phyloP scores from a whole-genome alignment of 2,329 filamentous ascomycete genomes.

The Pestalotiopsis fici region DNA sequence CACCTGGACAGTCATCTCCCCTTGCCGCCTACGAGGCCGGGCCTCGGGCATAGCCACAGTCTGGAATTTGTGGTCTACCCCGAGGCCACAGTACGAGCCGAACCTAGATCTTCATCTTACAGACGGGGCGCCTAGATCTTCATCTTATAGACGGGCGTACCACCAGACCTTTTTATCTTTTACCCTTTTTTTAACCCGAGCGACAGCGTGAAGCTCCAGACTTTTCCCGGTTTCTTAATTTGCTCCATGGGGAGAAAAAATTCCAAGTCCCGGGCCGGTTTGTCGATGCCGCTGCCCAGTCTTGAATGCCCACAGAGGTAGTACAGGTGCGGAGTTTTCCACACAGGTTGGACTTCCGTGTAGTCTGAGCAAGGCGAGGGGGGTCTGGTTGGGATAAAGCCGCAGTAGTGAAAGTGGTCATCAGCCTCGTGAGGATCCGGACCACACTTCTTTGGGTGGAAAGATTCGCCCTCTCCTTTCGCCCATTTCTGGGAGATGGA shows the following conservation, averaged over 20 bases:
- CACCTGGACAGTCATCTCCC: too few relatives aligned
- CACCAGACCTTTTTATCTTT: neutral
- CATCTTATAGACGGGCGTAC: neutral
- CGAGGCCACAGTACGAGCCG: neutral
- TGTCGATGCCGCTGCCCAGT: neutral
- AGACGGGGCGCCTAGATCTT: neutral
- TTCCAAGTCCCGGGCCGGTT: neutral
- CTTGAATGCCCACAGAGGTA: neutral
- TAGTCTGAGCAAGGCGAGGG: neutral
- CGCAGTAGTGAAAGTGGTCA: neutral
- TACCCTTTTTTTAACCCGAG: neutral
- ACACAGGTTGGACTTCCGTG: neutral
- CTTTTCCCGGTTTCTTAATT: too few relatives aligned
- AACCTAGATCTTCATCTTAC: neutral
- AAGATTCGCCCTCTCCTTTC: neutral
- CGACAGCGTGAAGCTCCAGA: too few relatives aligned
- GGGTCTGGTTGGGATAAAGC: neutral
- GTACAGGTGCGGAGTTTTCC: neutral
- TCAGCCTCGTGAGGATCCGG: neutral
- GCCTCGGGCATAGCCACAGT: neutral
- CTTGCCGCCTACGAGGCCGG: too few relatives aligned
- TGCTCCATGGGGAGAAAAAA: neutral
- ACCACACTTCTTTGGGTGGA: neutral
- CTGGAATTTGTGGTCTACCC: neutral
- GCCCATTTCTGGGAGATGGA: neutral